These are phyloP conservation scores for Rhizopogon vesiculosus DNA, from an alignment of 768 basidiomycete genomes.

Conservation along the genomic window DNA sequence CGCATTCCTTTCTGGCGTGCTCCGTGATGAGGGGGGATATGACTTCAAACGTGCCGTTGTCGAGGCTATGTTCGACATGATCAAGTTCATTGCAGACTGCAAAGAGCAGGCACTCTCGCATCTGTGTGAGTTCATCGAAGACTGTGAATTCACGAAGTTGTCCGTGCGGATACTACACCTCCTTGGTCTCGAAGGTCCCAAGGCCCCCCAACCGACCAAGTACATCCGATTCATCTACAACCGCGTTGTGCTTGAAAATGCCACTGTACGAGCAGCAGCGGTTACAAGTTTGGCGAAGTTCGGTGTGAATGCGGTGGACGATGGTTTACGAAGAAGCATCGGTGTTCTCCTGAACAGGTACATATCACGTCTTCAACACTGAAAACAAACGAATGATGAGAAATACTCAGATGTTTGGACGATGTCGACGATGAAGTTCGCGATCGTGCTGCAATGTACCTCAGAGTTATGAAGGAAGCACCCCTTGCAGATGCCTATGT, in stretches of 20 bases:
- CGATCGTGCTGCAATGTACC: constrained; percentile 93
- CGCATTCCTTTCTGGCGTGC: constrained; percentile 91
- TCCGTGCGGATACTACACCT: constrained; percentile 95
- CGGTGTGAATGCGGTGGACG: constrained; percentile 83
- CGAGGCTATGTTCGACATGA: constrained; percentile 99
- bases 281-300: constrained; percentile 95
- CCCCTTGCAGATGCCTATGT: constrained; percentile 81
- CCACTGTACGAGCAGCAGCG: constrained; percentile 94
- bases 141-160: constrained; percentile 99
- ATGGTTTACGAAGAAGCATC: constrained; percentile 77
- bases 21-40: constrained; percentile 98
- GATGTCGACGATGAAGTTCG: constrained; percentile 99
- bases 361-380: neutral
- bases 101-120: constrained; percentile 98
- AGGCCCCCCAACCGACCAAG: constrained; percentile 93
- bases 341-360: constrained; percentile 82
- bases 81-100: constrained; percentile 93
- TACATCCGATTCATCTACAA: constrained; percentile 99
- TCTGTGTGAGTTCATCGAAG: constrained; percentile 99
- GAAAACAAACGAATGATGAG: neutral
- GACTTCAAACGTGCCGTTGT: constrained; percentile 99
- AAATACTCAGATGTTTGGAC: constrained; percentile 72
- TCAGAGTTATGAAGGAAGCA: constrained; percentile 78
- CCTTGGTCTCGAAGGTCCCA: constrained; percentile 93
- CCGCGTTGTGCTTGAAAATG: constrained; percentile 97